These are phyloP conservation scores for Aureobasidium sp. DNA, from an alignment of 2,329 filamentous ascomycete genomes.

Conservation along the genomic window DNA sequence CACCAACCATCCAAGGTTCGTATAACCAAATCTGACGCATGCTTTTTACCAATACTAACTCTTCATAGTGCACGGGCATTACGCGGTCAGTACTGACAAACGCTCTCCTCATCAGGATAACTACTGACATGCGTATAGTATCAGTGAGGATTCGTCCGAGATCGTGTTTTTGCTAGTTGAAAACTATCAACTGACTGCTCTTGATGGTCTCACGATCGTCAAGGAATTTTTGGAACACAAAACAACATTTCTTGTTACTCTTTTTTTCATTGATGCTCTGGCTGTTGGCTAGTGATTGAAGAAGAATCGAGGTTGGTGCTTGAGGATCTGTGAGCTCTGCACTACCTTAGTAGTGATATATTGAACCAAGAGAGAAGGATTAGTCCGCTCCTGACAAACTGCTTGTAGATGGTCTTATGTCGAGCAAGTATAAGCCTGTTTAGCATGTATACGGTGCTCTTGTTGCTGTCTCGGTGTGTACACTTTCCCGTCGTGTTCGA, in stretches of 20 bases:
- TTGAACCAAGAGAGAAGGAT: neutral
- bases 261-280: slow-evolving; percentile 48
- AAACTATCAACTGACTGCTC: slow-evolving; percentile 75
- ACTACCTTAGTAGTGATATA: neutral
- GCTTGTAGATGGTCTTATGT: no score
- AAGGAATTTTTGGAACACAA: slow-evolving; percentile 69
- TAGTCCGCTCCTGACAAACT: no score
- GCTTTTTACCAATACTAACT: neutral
- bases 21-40: neutral
- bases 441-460: neutral
- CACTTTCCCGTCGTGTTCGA: neutral
- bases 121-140: slow-evolving; percentile 33
- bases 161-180: slow-evolving; percentile 85
- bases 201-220: slow-evolving; percentile 58
- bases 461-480: neutral
- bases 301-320: slow-evolving; percentile 33
- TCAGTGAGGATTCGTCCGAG: slow-evolving; percentile 82
- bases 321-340: neutral
- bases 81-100: neutral
- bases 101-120: neutral
- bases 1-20: neutral
- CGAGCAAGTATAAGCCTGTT: no score
- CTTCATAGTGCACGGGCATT: neutral
- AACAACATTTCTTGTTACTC: slow-evolving; percentile 22
- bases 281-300: slow-evolving; percentile 39